A percentile compares a stretch with the other conserved stretches of the same genome.
phyloP scores from a whole-genome alignment of 2,329 filamentous ascomycete genomes.

The Alternaria arborescens region DNA sequence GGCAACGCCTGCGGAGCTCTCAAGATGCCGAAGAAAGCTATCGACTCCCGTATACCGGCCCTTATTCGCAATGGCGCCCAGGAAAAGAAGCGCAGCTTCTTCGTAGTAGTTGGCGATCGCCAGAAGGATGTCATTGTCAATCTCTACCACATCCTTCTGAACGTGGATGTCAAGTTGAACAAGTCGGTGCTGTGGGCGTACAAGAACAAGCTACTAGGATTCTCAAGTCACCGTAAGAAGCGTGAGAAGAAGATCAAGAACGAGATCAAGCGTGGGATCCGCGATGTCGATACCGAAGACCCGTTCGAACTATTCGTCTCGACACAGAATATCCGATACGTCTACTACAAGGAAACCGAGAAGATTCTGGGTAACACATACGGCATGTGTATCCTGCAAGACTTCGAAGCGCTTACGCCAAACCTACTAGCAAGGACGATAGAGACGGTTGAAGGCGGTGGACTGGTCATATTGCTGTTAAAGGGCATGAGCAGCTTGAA shows the following conservation, averaged over 20 bases:
- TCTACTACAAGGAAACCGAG: slow-evolving; percentile 99
- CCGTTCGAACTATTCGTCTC: slow-evolving; percentile 98
- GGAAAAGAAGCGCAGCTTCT: slow-evolving; percentile 98
- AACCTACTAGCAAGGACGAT: slow-evolving; percentile 94
- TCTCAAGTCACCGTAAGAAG: slow-evolving; percentile 95
- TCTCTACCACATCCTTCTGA: slow-evolving; percentile 91
- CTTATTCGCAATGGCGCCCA: slow-evolving; percentile 53
- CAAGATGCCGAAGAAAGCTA: slow-evolving; percentile 51
- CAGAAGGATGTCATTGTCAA: slow-evolving; percentile 97
- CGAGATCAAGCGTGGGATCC: slow-evolving; percentile 92
- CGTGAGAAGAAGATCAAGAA: slow-evolving; percentile 98
- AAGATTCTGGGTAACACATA: slow-evolving; percentile 98
- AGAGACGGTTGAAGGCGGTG: slow-evolving; percentile 96
- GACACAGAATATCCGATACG: slow-evolving; percentile 96
- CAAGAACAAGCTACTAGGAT: slow-evolving; percentile 95
- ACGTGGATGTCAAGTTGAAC: slow-evolving; percentile 89
- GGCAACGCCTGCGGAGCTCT: slow-evolving; percentile 44
- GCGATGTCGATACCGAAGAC: slow-evolving; percentile 91
- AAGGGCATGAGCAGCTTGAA: slow-evolving; percentile 98
- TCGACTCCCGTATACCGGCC: slow-evolving; percentile 52
- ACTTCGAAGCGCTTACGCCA: slow-evolving; percentile 98
- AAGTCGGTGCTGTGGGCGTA: slow-evolving; percentile 98
- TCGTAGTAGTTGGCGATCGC: slow-evolving; percentile 92
- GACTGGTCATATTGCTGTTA: slow-evolving; percentile 85
- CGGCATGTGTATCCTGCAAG: slow-evolving; percentile 97